Evolutionary conservation across 495 filamentous ascomycete genomes (phyloP).

Genomic region (Xylaria nigripes): DNA sequence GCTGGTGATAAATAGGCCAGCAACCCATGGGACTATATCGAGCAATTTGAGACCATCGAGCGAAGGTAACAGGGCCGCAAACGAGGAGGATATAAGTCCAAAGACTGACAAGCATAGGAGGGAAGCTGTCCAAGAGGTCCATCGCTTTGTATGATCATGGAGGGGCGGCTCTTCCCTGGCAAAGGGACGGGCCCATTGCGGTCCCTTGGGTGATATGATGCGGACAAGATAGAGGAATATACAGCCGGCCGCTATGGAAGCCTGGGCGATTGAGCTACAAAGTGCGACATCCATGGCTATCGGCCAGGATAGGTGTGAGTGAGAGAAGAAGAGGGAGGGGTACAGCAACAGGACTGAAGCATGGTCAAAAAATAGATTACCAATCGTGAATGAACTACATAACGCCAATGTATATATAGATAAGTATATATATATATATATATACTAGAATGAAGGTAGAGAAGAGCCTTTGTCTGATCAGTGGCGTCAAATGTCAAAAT

Average conservation of each 20-base stretch:
- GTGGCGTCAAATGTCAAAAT: not conserved
- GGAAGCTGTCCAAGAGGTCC: conserved; percentile 20
- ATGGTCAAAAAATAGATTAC: not conserved
- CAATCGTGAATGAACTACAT: too few relatives aligned
- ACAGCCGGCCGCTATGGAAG: conserved; percentile 18
- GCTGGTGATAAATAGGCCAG: conserved; percentile 36
- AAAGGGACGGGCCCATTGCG: conserved; percentile 27
- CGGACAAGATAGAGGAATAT: conserved; percentile 17
- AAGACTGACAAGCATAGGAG: conserved; percentile 14
- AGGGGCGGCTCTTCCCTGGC: conserved; percentile 19
- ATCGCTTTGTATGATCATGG: conserved; percentile 10
- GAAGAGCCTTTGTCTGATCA: not conserved
- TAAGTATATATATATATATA: not conserved
- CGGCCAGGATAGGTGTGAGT: not conserved
- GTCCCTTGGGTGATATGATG: conserved; percentile 15
- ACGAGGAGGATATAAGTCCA: conserved; percentile 19
- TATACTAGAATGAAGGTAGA: not conserved
- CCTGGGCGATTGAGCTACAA: conserved; percentile 18
- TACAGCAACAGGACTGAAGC: conserved; percentile 3
- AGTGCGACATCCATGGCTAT: conserved; percentile 16
- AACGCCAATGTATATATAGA: too few relatives aligned
- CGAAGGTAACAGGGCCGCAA: conserved; percentile 13
- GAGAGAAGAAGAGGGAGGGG: not conserved
- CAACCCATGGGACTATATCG: conserved; percentile 33
- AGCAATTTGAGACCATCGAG: conserved; percentile 14